phyloP scores from a whole-genome alignment of 352 stramenopile species.

The Globisporangium heterothallicum region DNA sequence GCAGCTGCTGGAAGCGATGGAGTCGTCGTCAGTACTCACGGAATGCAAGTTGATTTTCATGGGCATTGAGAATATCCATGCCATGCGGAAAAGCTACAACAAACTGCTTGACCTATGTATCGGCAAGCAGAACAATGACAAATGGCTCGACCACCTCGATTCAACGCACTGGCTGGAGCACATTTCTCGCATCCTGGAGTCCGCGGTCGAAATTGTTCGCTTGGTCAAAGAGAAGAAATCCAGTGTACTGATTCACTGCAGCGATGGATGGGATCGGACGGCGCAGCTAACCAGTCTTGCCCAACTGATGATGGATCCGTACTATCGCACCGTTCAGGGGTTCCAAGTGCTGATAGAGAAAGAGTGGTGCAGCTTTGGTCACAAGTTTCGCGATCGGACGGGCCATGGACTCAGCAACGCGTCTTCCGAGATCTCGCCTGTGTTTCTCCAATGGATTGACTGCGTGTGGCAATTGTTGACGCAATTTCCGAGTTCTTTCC shows the following conservation, averaged over 20 bases:
- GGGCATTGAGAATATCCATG: constrained; percentile 92
- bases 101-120: constrained; percentile 65
- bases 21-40: constrained; percentile 57
- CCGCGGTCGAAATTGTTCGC: constrained; percentile 76
- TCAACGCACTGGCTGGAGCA: constrained; percentile 75
- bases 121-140: constrained; percentile 62
- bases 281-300: constrained; percentile 80
- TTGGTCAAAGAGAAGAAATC: constrained; percentile 79
- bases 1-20: constrained; percentile 35
- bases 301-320: constrained; percentile 87
- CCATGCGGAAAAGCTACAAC: constrained; percentile 83
- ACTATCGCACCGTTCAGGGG: constrained; percentile 84
- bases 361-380: constrained; percentile 87
- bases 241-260: constrained; percentile 97
- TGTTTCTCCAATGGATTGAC: constrained; percentile 94
- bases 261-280: constrained; percentile 97
- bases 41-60: constrained; percentile 87
- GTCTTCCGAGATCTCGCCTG: constrained; percentile 94
- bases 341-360: constrained; percentile 88
- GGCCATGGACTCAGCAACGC: constrained; percentile 41
- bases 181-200: constrained; percentile 73
- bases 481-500: constrained; percentile 77
- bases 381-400: constrained; percentile 82
- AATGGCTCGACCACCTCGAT: constrained; percentile 74
- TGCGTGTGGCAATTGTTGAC: constrained; percentile 78